A percentile compares a stretch with the other conserved stretches of the same genome.
Evolutionary conservation across 768 basidiomycete species (phyloP).

Genomic region (Crassisporium funariophilum): DNA sequence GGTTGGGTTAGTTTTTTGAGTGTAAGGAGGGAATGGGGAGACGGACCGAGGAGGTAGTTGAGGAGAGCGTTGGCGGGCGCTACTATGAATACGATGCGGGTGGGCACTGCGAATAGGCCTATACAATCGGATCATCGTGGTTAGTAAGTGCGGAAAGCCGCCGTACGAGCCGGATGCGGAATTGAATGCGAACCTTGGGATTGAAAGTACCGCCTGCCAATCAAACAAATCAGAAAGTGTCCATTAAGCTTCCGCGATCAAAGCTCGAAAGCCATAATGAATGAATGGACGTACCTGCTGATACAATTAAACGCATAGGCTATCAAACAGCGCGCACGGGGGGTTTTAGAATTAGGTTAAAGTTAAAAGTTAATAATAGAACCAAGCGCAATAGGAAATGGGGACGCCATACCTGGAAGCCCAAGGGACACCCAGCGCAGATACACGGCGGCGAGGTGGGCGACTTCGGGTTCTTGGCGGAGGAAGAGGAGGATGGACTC

Average conservation of each 20-base stretch:
- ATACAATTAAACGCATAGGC: conserved; percentile 56
- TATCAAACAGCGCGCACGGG: conserved; percentile 22
- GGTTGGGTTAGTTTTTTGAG: neutral
- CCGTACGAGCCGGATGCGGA: neutral
- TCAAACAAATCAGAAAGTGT: neutral
- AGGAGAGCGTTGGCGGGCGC: conserved; percentile 85
- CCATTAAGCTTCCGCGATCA: neutral
- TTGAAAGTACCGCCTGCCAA: conserved; percentile 70
- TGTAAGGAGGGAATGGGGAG: neutral
- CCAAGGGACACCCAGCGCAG: conserved; percentile 77
- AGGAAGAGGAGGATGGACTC: conserved; percentile 76
- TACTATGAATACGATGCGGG: conserved; percentile 76
- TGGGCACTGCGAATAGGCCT: conserved; percentile 85
- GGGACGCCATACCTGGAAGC: conserved; percentile 56
- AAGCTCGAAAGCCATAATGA: neutral
- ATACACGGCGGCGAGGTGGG: conserved; percentile 73
- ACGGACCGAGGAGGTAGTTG: conserved; percentile 81
- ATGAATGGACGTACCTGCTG: conserved; percentile 35
- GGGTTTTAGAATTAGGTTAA: conserved; percentile 1
- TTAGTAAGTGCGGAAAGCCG: neutral
- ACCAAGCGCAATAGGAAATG: conserved; percentile 9
- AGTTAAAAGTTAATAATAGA: neutral
- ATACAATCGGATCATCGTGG: neutral
- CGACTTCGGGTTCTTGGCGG: conserved; percentile 84
- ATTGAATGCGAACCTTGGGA: conserved; percentile 59